Conservation (phyloP, 768 basidiomycete genomes). For the Erythrobasidium yunnanense region DNA sequence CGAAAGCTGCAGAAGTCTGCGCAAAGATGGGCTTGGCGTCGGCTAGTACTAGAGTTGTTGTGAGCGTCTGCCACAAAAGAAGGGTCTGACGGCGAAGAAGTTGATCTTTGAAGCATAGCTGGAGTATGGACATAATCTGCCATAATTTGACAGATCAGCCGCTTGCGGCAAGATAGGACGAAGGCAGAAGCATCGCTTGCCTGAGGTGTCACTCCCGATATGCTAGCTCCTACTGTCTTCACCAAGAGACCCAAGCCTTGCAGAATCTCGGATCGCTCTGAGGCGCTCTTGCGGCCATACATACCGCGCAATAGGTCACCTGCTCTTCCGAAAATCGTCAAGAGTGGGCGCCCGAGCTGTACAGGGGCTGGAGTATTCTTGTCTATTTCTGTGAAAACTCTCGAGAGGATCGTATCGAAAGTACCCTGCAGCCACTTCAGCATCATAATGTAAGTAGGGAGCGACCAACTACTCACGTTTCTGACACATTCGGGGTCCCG, state of each 20-base stretch:
- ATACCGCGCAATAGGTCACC: slow-evolving; percentile 12
- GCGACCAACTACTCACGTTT: not conserved
- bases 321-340: slow-evolving; percentile 12
- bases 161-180: not conserved
- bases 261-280: not conserved
- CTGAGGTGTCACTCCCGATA: slow-evolving; percentile 9
- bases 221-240: not conserved
- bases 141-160: not conserved
- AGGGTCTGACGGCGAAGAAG: slow-evolving; percentile 70
- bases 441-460: too few species aligned
- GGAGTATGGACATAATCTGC: slow-evolving; percentile 91
- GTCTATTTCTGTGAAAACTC: too few species aligned
- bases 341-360: not conserved
- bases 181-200: not conserved
- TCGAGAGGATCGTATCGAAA: too few species aligned
- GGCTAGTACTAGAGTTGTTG: slow-evolving; percentile 53
- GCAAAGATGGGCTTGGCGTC: slow-evolving; percentile 79
- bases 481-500: not conserved
- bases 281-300: slow-evolving; percentile 12
- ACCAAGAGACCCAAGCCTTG: slow-evolving; percentile 4
- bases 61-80: slow-evolving; percentile 65
- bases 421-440: not conserved
- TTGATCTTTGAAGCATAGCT: slow-evolving; percentile 67
- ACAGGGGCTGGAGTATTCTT: too few species aligned
- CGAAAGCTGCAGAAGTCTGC: slow-evolving; percentile 71